Evolutionary conservation across 2,329 filamentous ascomycete species (phyloP).

Genomic region (Aspergillus tanneri): DNA sequence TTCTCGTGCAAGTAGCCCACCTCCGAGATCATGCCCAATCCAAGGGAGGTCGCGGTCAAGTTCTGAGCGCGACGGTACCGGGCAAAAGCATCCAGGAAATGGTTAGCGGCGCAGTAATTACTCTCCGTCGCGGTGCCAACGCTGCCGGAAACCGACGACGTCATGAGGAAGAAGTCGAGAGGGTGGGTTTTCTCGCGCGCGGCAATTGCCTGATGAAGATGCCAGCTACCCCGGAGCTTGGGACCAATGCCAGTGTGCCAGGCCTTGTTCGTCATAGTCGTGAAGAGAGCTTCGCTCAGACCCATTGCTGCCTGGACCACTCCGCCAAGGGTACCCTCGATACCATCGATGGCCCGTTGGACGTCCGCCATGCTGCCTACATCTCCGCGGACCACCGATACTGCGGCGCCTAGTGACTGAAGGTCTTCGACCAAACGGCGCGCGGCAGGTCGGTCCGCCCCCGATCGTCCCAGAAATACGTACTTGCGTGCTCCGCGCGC

Average conservation of each 20-base stretch:
- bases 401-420: neutral
- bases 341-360: neutral
- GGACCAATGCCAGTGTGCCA: neutral
- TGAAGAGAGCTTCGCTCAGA: neutral
- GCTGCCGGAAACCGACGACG: neutral
- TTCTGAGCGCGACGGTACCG: constrained; percentile 3
- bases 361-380: neutral
- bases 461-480: neutral
- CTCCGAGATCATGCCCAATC: constrained; percentile 1
- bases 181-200: neutral
- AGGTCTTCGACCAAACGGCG: neutral
- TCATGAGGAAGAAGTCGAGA: constrained; percentile 1
- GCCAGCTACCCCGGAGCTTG: neutral
- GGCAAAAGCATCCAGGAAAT: neutral
- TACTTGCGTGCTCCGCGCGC: neutral
- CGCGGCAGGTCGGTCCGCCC: neutral
- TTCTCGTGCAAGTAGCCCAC: neutral
- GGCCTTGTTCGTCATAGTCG: neutral
- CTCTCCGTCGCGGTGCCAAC: neutral
- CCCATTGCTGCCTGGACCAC: neutral
- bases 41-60: neutral
- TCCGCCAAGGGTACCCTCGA: neutral
- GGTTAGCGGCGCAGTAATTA: neutral
- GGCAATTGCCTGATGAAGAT: neutral
- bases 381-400: neutral